A percentile compares a stretch with the other conserved stretches of the same genome.
Conservation (phyloP, 495 filamentous ascomycete species). For the Penicillium canariense region DNA sequence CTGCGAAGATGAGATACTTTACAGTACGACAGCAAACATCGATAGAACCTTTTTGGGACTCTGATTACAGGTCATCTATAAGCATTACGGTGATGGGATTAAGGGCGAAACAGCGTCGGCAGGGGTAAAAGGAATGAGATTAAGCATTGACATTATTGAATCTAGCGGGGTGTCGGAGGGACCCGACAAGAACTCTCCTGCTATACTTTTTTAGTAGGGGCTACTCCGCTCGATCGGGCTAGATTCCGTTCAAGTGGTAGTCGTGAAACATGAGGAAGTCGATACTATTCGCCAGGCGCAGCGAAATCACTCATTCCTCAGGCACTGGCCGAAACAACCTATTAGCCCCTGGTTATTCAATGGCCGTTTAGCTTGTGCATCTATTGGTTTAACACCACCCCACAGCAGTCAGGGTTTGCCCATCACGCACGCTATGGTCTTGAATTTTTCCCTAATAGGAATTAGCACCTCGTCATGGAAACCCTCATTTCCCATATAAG, state of each 20-base stretch:
- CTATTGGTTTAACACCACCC: neutral
- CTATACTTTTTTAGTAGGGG: neutral
- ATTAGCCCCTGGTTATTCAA: neutral
- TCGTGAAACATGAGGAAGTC: neutral
- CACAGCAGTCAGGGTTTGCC: neutral
- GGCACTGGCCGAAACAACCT: neutral
- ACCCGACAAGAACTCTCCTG: neutral
- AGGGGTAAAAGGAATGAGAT: neutral
- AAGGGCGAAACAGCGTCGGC: neutral
- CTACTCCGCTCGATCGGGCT: neutral
- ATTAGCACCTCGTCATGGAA: neutral
- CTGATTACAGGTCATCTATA: neutral
- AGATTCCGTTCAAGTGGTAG: neutral
- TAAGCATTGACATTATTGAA: neutral
- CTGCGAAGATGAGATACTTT: too few relatives aligned
- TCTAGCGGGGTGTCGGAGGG: neutral
- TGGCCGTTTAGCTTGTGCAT: neutral
- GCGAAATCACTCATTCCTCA: neutral
- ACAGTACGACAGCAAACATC: too few relatives aligned
- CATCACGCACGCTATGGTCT: neutral
- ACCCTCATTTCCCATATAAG: neutral
- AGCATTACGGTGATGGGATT: too few relatives aligned
- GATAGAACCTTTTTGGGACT: too few relatives aligned
- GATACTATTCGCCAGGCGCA: neutral
- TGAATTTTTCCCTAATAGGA: neutral